phyloP scores from a whole-genome alignment of 2,329 filamentous ascomycete genomes.

The Boeremia lycopersici region DNA sequence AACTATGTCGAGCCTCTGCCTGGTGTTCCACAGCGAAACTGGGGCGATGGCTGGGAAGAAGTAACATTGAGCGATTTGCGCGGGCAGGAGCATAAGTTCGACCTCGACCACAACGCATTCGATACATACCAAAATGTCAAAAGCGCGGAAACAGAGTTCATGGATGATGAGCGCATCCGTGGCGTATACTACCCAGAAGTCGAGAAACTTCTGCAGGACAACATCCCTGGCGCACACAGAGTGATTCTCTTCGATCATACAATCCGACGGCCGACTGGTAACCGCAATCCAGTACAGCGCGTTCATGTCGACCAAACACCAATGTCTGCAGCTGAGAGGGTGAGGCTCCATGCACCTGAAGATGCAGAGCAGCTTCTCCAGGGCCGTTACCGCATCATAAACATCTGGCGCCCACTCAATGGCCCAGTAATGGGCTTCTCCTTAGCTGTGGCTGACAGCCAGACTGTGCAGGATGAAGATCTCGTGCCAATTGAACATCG shows the following conservation, averaged over 20 bases:
- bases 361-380: slow-evolving; percentile 71
- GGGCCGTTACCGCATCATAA: slow-evolving; percentile 80
- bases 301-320: slow-evolving; percentile 87
- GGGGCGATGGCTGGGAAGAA: slow-evolving; percentile 53
- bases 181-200: slow-evolving; percentile 84
- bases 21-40: slow-evolving; percentile 71
- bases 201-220: slow-evolving; percentile 69
- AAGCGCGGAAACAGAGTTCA: slow-evolving; percentile 64
- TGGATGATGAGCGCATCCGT: slow-evolving; percentile 71
- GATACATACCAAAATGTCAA: slow-evolving; percentile 65
- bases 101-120: slow-evolving; percentile 77
- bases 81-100: slow-evolving; percentile 69
- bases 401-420: slow-evolving; percentile 77
- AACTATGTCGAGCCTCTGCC: slow-evolving; percentile 68
- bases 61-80: slow-evolving; percentile 75
- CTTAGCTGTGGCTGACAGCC: slow-evolving; percentile 63
- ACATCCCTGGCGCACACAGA: slow-evolving; percentile 68
- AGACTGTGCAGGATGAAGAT: slow-evolving; percentile 64
- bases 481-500: slow-evolving; percentile 75
- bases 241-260: slow-evolving; percentile 88
- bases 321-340: slow-evolving; percentile 68
- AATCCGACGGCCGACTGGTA: slow-evolving; percentile 70
- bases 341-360: slow-evolving; percentile 68
- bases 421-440: slow-evolving; percentile 63
- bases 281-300: slow-evolving; percentile 70